A percentile compares a stretch with the other conserved stretches of the same genome.
phyloP scores from a whole-genome alignment of 305 asterid genomes.

The Coffea humblotiana region DNA sequence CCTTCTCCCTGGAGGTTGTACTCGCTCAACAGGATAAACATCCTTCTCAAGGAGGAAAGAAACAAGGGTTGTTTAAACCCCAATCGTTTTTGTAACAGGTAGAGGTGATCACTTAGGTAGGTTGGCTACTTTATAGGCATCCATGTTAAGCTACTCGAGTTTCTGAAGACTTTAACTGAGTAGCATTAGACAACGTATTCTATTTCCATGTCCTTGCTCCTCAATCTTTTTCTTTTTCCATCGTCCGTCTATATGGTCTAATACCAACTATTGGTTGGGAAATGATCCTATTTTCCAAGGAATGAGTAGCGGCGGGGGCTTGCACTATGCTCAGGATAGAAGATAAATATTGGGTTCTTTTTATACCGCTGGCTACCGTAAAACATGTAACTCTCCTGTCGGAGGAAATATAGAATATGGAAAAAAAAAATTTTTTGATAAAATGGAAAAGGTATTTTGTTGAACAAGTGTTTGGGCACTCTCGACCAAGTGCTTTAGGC shows the following conservation, averaged over 20 bases:
- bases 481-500: not conserved
- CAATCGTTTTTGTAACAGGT: not conserved
- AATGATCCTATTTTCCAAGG: not conserved
- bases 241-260: not conserved
- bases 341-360: not conserved
- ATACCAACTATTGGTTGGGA: not conserved
- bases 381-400: not conserved
- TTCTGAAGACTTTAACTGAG: not conserved
- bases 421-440: too few species aligned
- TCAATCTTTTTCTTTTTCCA: not conserved
- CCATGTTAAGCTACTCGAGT: not conserved
- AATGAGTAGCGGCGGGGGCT: not conserved
- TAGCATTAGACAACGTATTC: too few species aligned
- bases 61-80: not conserved
- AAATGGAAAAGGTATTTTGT: too few species aligned
- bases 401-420: not conserved
- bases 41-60: not conserved
- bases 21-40: conserved; percentile 38
- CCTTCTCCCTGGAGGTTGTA: conserved; percentile 87
- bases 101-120: not conserved
- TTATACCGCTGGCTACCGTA: not conserved
- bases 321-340: not conserved
- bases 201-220: not conserved
- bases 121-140: not conserved
- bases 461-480: not conserved